Evolutionary conservation across 306 rosid genomes (phyloP), one percentile per base, ranked within the genome.

Genomic region (Datisca glomerata): DNA sequence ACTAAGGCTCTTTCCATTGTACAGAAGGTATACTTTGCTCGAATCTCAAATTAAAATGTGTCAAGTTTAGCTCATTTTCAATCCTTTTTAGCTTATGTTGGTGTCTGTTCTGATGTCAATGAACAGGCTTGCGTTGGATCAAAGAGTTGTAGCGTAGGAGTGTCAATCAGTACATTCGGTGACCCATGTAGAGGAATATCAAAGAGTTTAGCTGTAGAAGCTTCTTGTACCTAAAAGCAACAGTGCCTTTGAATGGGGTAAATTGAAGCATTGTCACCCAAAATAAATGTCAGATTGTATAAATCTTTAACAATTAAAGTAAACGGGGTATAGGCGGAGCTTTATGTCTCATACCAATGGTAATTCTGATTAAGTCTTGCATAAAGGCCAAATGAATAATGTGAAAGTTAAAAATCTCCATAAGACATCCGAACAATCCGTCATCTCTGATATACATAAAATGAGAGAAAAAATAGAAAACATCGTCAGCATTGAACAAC

Each of bases 151-250:
- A 80, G 62, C 21, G 16, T 89, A 23, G 67, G 47, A 44, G 81
- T 78, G 32, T 80, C 98, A 10, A 48, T 34, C 10, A 29, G 63
- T 27, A 56, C 57, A 21, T 80, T 84, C 0, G 93, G 93, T 23
- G 67, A 84, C 67, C 95, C 95, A 0, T 89, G 95, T 46, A 12
- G 8, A 44, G 93, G 91, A 61, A 69, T 62, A 12, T 12, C 66
- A 16, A 89, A 84, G 63, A 80, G 93, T 61, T 68, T 84, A 69
- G 95, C 93, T 21, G 95, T 89, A 35, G 98, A 84, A 69, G 98
- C 79, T 53, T 59, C 75, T 21, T 89, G 98, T 68, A 51, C 71
- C 47, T 72, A 61, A 57, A 39, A 34, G 21, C 24, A 48, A 29
- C 46, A 36, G 29, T 42, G 56, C 35, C 28, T 35, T 38, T 51